These are phyloP conservation scores for Saccharomycopsis fodiens DNA, from an alignment of 805 yeast species.

Conservation along the genomic window DNA sequence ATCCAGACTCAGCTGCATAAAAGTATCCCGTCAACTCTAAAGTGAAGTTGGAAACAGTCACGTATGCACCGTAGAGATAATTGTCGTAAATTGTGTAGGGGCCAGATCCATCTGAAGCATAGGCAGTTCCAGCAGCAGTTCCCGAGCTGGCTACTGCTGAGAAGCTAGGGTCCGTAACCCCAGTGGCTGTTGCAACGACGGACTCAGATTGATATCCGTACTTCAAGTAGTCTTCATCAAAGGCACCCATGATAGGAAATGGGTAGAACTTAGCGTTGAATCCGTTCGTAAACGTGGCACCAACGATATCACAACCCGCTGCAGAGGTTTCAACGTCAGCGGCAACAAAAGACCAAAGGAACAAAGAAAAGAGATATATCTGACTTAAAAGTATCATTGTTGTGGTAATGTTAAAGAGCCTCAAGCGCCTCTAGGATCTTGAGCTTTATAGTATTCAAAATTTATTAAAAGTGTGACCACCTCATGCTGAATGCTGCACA, in stretches of 20 bases:
- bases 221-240: background rate
- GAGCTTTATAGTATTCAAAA: too few species aligned
- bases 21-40: conserved; percentile 25
- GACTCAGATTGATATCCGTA: conserved; percentile 1
- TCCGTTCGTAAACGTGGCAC: background rate
- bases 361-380: too few species aligned
- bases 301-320: conserved; percentile 2
- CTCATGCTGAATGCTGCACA: too few species aligned
- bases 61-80: conserved; percentile 9
- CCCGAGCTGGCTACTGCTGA: background rate
- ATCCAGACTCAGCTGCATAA: conserved; percentile 26
- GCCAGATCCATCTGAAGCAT: too few species aligned
- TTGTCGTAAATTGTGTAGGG: too few species aligned
- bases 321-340: too few species aligned
- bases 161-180: background rate
- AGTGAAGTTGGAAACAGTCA: conserved; percentile 23
- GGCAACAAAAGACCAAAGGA: too few species aligned
- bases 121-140: too few species aligned
- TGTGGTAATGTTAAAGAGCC: too few species aligned
- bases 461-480: too few species aligned
- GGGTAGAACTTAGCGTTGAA: conserved; percentile 7
- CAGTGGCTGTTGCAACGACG: background rate
- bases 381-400: too few species aligned
- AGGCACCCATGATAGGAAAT: background rate
- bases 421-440: too few species aligned